These are phyloP conservation scores for Colletotrichum sp. DNA, from an alignment of 2,329 filamentous ascomycete genomes.

Conservation along the genomic window DNA sequence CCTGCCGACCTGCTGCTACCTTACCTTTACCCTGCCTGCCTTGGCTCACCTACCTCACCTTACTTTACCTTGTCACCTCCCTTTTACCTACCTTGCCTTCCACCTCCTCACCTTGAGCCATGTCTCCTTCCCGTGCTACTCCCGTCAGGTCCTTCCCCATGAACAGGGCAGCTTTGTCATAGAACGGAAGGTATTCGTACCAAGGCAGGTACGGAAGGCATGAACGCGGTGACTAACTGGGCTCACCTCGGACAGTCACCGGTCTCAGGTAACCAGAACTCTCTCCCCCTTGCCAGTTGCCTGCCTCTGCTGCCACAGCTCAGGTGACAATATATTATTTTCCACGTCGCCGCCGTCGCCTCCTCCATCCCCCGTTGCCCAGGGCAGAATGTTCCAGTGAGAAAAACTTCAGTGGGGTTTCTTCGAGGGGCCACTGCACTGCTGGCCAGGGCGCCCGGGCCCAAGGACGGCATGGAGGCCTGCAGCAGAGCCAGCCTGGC, in stretches of 20 bases:
- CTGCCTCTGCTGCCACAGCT: background rate
- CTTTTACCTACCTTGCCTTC: background rate
- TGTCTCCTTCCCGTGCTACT: background rate
- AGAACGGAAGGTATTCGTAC: background rate
- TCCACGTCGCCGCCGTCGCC: background rate
- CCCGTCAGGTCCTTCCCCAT: background rate
- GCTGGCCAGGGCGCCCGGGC: background rate
- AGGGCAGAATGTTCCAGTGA: background rate
- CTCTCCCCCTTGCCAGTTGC: background rate
- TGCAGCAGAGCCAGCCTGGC: background rate
- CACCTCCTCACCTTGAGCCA: background rate
- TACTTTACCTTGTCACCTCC: background rate
- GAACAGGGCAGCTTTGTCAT: background rate
- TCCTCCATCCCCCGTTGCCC: background rate
- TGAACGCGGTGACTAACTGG: background rate
- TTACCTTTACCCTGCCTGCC: background rate
- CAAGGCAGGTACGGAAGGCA: background rate
- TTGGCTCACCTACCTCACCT: background rate
- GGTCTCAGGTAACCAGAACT: background rate
- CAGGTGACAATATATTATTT: background rate
- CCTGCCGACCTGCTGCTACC: background rate
- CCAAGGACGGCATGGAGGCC: background rate
- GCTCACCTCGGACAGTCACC: background rate
- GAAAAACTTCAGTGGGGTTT: background rate
- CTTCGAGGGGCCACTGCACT: background rate